Percentiles rank a stretch among this genome's conserved stretches.
Conservation (phyloP, 2,329 filamentous ascomycete genomes). For the Xylariales sp. region DNA sequence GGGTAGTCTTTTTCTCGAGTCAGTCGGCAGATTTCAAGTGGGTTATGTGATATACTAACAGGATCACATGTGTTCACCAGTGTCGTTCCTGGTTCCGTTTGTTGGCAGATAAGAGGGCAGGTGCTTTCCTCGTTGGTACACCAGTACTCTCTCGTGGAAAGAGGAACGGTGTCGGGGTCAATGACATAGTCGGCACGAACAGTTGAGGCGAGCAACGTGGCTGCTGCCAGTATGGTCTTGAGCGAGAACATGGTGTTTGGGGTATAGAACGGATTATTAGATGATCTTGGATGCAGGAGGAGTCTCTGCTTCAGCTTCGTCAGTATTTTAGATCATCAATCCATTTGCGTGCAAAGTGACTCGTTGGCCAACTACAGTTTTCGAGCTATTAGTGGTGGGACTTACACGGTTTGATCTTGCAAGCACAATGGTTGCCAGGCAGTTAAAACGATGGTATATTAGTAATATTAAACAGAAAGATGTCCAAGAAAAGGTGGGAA, state of each 20-base stretch:
- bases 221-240: constrained; percentile 49
- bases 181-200: constrained; percentile 57
- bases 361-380: no score
- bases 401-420: constrained; percentile 3
- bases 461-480: background rate
- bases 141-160: constrained; percentile 52
- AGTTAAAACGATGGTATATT: no score
- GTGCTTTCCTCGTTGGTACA: constrained; percentile 57
- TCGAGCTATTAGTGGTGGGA: background rate
- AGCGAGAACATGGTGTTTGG: constrained; percentile 48
- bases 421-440: background rate
- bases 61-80: constrained; percentile 63
- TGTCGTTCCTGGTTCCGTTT: constrained; percentile 47
- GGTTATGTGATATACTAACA: constrained; percentile 35
- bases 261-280: background rate
- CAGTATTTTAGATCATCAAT: no score
- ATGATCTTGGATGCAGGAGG: no score
- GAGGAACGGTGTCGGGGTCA: constrained; percentile 55
- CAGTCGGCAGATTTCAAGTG: background rate
- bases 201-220: constrained; percentile 45
- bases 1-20: constrained; percentile 37
- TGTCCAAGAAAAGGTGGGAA: background rate
- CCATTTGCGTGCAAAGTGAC: no score
- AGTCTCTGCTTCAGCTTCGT: no score
- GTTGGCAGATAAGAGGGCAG: constrained; percentile 70